A percentile compares a stretch with the other conserved stretches of the same genome.
Conservation (phyloP, 1,284 basidiomycete genomes). For the Leccinum angustisporum region DNA sequence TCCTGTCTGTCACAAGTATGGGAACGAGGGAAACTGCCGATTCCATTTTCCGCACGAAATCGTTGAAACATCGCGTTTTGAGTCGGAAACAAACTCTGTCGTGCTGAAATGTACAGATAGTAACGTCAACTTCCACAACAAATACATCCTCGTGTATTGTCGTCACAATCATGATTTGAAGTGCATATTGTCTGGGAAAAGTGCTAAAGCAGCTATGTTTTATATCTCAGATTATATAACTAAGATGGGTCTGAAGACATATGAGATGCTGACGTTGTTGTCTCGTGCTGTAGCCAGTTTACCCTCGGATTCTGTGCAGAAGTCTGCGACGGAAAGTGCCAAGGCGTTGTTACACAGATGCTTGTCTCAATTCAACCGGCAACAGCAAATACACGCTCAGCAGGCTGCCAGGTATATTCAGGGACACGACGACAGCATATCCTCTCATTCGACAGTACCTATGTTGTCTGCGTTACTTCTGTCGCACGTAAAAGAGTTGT, state of each 20-base stretch:
- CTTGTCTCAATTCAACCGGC: constrained; percentile 7
- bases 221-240: constrained; percentile 18
- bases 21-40: not conserved
- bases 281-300: constrained; percentile 5
- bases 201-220: constrained; percentile 19
- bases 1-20: not conserved
- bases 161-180: constrained; percentile 16
- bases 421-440: constrained; percentile 8
- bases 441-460: constrained; percentile 8
- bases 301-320: not conserved
- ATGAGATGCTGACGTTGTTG: constrained; percentile 7
- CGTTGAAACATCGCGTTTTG: constrained; percentile 10
- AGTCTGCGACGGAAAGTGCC: not conserved
- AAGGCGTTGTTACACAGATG: constrained; percentile 14
- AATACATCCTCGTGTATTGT: constrained; percentile 15
- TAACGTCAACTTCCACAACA: constrained; percentile 8
- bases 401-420: constrained; percentile 12
- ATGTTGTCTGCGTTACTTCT: not conserved
- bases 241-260: constrained; percentile 13
- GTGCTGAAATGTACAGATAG: constrained; percentile 5
- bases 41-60: constrained; percentile 14
- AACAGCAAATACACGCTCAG: not conserved
- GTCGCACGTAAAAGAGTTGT: not conserved
- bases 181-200: constrained; percentile 13
- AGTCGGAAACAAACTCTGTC: constrained; percentile 5